Evolutionary conservation across 352 stramenopile species (phyloP), one percentile per base, ranked within the genome.

Genomic region (Phytophthora boehmeriae): DNA sequence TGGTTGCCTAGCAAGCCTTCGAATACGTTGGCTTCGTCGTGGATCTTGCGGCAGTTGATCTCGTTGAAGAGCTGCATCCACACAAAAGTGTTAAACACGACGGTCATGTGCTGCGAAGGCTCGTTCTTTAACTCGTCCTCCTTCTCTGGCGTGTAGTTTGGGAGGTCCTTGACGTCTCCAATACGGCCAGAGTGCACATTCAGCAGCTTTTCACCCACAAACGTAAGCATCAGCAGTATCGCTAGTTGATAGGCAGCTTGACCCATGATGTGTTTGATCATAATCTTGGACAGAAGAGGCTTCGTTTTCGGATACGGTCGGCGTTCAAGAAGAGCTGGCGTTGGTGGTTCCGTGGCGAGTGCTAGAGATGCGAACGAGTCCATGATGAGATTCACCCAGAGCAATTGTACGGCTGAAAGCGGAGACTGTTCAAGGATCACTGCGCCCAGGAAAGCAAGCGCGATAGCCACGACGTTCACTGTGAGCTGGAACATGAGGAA

Each of bases 381-480:
- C 96, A 99, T 99, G 70, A 99, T 98, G 16, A 99, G 78, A 66
- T 99, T 99, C 42, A 99, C 95, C 97, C 97, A 99, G 0, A 99
- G 78, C 82, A 99, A 92, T 73, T 98, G 97, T 6, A 99, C 90
- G 8, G 97, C 93, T 38, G 91, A 97, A 13, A 99, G 76, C 1
- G 96, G 95, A n/a, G 85, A 92, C 53, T 90, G 76, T 53, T 91
- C 77, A 0, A 91, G 51, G 17, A 89, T 78, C 6, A 90, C 68
- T 16, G 95, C 92, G 5, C 89, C 90, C 19, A 98, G 42, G 59
- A 98, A 97, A 2, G 95, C 95, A 20, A 98, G 77, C 22, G 75
- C 85, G 38, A 99, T 89, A 3, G 95, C 97, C 8, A 98, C 95
- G 22, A 99, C 82, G 71, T 99, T 99, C 22, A 99, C 93, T 5